These are phyloP conservation scores for Spencermartinsiella ligniputridi DNA, from an alignment of 1,139 yeast genomes.

Conservation along the genomic window DNA sequence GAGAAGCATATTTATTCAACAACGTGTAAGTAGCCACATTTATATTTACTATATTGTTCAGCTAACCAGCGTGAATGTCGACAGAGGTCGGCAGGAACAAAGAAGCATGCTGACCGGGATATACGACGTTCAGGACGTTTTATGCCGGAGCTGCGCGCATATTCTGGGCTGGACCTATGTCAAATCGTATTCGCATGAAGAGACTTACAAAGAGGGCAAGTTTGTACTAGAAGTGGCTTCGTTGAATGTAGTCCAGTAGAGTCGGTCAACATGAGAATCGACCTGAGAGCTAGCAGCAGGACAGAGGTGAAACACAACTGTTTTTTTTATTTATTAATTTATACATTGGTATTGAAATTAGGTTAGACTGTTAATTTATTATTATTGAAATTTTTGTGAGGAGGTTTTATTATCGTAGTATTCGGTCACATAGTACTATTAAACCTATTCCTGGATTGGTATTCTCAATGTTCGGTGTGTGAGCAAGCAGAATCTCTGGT, in stretches of 20 bases:
- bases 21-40: slow-evolving; percentile 30
- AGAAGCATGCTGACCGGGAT: slow-evolving; percentile 66
- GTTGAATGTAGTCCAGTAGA: slow-evolving; percentile 10
- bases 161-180: slow-evolving; percentile 78
- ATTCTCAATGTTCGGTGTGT: too few relatives aligned
- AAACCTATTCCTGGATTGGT: too few relatives aligned
- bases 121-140: slow-evolving; percentile 59
- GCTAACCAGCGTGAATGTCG: slow-evolving; percentile 34
- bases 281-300: background rate
- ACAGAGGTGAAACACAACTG: too few relatives aligned
- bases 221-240: slow-evolving; percentile 58
- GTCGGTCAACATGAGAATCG: slow-evolving; percentile 4
- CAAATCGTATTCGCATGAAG: slow-evolving; percentile 49
- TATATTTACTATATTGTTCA: too few relatives aligned
- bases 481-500: too few relatives aligned
- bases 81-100: slow-evolving; percentile 30
- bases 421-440: too few relatives aligned
- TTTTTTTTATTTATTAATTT: too few relatives aligned
- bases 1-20: slow-evolving; percentile 39
- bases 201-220: slow-evolving; percentile 73
- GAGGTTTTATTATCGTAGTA: too few relatives aligned
- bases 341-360: too few relatives aligned
- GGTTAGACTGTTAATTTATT: too few relatives aligned
- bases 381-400: too few relatives aligned
- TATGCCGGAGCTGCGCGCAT: slow-evolving; percentile 60